A percentile compares a stretch with the other conserved stretches of the same genome.
Conservation (phyloP, 73 alveolate genomes). For the Diophrys sp. region DNA sequence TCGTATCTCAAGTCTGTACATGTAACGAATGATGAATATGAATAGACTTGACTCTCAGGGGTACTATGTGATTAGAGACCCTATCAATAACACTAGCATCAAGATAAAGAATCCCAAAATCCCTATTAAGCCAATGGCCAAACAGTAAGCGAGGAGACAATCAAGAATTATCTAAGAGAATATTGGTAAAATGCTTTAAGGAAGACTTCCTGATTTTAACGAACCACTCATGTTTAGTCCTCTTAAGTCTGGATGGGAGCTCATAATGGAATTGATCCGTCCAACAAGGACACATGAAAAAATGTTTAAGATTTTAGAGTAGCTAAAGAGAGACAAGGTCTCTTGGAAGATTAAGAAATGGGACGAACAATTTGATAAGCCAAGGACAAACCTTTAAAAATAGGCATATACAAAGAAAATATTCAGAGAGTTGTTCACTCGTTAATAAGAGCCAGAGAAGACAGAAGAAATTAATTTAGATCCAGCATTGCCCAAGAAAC, state of each 20-base stretch:
- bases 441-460: background rate
- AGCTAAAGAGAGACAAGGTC: background rate
- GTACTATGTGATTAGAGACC: background rate
- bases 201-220: background rate
- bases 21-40: background rate
- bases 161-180: background rate
- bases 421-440: background rate
- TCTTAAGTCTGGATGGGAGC: background rate
- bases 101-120: background rate
- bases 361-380: background rate
- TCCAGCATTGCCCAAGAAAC: background rate
- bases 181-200: background rate
- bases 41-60: background rate
- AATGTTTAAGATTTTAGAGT: background rate
- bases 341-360: background rate
- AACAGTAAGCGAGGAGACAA: background rate
- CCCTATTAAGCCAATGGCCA: background rate
- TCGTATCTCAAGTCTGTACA: background rate
- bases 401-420: background rate
- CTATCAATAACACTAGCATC: background rate
- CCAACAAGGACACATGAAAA: background rate
- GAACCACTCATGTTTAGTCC: background rate
- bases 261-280: background rate
- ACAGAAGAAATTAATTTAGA: background rate
- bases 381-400: background rate